Percentiles rank a stretch among this genome's conserved stretches.
Conservation (phyloP, 176 grass and related monocot genomes). For the Aechmea fasciata region DNA sequence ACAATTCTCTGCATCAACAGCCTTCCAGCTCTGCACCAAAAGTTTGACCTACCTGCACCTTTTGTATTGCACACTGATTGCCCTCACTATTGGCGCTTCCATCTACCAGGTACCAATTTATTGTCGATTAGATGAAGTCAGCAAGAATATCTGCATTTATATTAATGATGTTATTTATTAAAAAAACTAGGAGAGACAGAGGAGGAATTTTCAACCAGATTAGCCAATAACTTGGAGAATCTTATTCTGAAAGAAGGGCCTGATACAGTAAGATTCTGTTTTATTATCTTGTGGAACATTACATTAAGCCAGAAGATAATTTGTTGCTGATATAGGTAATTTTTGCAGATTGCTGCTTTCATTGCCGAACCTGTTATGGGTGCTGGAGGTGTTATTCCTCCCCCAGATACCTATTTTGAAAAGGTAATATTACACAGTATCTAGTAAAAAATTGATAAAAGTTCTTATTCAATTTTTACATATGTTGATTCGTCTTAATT, state of each 20-base stretch:
- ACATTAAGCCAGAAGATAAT: background rate
- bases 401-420: conserved; percentile 92
- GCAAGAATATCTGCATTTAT: background rate
- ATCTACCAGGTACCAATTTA: conserved; percentile 62
- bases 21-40: conserved; percentile 89
- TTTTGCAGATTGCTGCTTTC: conserved; percentile 81
- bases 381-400: conserved; percentile 94
- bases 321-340: conserved; percentile 11
- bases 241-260: conserved; percentile 98
- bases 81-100: conserved; percentile 86
- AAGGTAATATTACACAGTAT: conserved; percentile 38
- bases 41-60: conserved; percentile 90
- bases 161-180: no score
- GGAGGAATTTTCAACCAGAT: conserved; percentile 81
- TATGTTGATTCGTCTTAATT: no score
- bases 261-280: conserved; percentile 49
- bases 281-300: background rate
- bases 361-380: conserved; percentile 96
- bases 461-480: no score
- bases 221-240: conserved; percentile 91
- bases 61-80: conserved; percentile 97
- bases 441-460: no score
- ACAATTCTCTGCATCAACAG: conserved; percentile 37
- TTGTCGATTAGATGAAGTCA: background rate
- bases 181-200: conserved; percentile 64